Evolutionary conservation across 495 filamentous ascomycete species (phyloP), one percentile per base, ranked within the genome.

Genomic region (Aspergillus nanangensis): DNA sequence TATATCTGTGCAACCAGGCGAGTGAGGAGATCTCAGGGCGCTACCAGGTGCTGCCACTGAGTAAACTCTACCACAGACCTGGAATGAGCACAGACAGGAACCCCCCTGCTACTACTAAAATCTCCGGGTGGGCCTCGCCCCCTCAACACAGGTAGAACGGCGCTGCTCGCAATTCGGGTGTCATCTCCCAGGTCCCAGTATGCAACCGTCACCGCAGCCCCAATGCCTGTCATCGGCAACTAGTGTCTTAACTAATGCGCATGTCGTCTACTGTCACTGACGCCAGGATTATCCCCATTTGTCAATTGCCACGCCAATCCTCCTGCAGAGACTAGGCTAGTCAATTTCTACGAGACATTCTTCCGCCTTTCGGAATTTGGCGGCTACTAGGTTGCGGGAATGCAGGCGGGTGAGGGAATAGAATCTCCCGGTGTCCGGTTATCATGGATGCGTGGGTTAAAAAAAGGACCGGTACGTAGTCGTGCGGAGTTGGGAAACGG

Each of bases 251-350:
- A 11, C 25, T 29, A 29, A 29, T 29, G 25, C 11, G 11, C 25
- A 29, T 7, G 7, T 11, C 11, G 25, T 11, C 25, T 29, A 29
- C 25, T 29, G 25, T 29, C 25, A 11, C 25, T 29, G n/a, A n/a
- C n/a, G n/a, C n/a, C n/a, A n/a, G n/a, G n/a, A n/a, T n/a, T n/a
- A n/a, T n/a, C n/a, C 25, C 11, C 25, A 11, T 5, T 29, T 29
- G 7, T 5, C 11, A 11, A 29, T 11, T 29, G 25, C 7, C 5
- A 29, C 25, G 25, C 11, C 25, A 7, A 11, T 25, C 34, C 34
- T 21, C 43, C 36, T 45, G 33, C 33, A 45, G 36, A 10, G 43
- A 37, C 43, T 31, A 33, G 43, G 36, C 43, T 31, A 38, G 43
- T 38, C 33, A 19, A 10, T 31, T 15, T 25, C 29, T 3, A 19